Conservation (phyloP, 331 rosid genomes). For the Ulmus americana region DNA sequence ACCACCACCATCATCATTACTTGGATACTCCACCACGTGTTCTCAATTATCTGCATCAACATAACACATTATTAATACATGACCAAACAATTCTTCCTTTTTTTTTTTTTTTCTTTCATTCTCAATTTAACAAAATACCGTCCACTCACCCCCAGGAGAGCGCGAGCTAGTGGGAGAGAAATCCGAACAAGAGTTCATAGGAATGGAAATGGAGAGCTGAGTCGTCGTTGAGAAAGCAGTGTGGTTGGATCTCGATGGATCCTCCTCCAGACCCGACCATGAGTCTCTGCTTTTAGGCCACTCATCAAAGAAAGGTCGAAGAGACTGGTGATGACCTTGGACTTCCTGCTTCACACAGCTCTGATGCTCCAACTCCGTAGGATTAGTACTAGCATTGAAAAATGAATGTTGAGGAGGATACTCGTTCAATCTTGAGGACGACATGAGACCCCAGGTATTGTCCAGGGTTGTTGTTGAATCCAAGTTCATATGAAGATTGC, state of each 20-base stretch:
- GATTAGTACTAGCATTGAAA: constrained; percentile 13
- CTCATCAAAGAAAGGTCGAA: constrained; percentile 51
- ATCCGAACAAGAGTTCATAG: constrained; percentile 50
- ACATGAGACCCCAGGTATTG: constrained; percentile 51
- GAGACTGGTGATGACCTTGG: constrained; percentile 25
- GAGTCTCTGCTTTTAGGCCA: constrained; percentile 56
- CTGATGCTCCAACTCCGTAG: constrained; percentile 39
- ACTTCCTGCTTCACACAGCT: constrained; percentile 42
- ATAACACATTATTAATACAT: no score
- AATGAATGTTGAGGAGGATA: constrained; percentile 53
- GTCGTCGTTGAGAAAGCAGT: constrained; percentile 55
- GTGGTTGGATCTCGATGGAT: constrained; percentile 45
- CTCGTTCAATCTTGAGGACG: constrained; percentile 41
- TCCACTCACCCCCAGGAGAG: constrained; percentile 57
- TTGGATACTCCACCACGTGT: no score
- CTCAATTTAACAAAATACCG: not conserved
- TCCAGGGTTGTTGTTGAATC: constrained; percentile 30
- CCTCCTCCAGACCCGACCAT: constrained; percentile 62
- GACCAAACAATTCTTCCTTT: no score
- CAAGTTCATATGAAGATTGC: constrained; percentile 35
- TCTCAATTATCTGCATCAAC: no score
- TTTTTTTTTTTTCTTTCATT: no score
- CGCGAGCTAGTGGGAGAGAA: constrained; percentile 52
- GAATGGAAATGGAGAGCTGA: constrained; percentile 73
- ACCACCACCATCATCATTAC: no score